Evolutionary conservation across 2,329 filamentous ascomycete genomes (phyloP).

Genomic region (Fusarium tanahbumbuense): DNA sequence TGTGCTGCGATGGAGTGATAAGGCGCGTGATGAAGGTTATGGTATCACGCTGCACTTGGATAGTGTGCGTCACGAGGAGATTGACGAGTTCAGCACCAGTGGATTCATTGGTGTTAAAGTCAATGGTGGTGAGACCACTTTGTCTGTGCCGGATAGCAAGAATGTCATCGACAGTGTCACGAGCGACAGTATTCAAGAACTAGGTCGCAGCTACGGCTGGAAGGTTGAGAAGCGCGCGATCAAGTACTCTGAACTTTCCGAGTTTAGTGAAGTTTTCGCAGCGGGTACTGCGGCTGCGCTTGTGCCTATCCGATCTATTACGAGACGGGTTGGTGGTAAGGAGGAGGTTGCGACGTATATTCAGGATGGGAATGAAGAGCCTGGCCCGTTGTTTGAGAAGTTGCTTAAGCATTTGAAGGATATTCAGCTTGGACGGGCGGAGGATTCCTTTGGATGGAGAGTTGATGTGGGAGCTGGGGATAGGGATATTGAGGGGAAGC

Average conservation of each 20-base stretch:
- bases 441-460: slow-evolving; percentile 83
- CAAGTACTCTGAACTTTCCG: slow-evolving; percentile 67
- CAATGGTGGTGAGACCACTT: slow-evolving; percentile 69
- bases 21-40: slow-evolving; percentile 80
- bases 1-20: slow-evolving; percentile 87
- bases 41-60: slow-evolving; percentile 97
- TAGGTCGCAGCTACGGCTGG: slow-evolving; percentile 84
- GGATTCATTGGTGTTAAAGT: slow-evolving; percentile 86
- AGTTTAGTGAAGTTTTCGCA: slow-evolving; percentile 81
- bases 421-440: slow-evolving; percentile 83
- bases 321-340: slow-evolving; percentile 63
- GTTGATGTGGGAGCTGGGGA: slow-evolving; percentile 60
- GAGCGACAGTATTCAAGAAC: slow-evolving; percentile 79
- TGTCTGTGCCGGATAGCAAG: slow-evolving; percentile 88
- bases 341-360: slow-evolving; percentile 68
- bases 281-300: slow-evolving; percentile 92
- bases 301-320: slow-evolving; percentile 92
- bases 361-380: slow-evolving; percentile 68
- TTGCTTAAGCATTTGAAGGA: slow-evolving; percentile 82
- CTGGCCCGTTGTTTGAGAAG: slow-evolving; percentile 78
- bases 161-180: slow-evolving; percentile 91
- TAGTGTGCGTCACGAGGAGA: slow-evolving; percentile 81
- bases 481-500: slow-evolving; percentile 52
- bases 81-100: slow-evolving; percentile 96
- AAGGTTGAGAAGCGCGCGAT: slow-evolving; percentile 81